These are phyloP conservation scores for Pseudomassariella vexata DNA, from an alignment of 2,329 filamentous ascomycete genomes.

Conservation along the genomic window DNA sequence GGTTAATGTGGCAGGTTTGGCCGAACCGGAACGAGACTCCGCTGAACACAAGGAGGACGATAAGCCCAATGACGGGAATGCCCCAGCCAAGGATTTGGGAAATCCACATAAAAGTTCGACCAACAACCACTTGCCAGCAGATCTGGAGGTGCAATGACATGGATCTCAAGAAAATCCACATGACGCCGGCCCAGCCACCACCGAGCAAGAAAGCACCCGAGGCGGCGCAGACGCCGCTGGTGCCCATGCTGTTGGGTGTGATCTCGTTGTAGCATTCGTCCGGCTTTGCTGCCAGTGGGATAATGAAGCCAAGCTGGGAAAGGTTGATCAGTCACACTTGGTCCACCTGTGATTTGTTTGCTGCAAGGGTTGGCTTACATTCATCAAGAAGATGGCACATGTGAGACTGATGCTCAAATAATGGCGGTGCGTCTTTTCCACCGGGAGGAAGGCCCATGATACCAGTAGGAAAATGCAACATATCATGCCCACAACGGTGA, in stretches of 20 bases:
- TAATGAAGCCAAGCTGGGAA: slow-evolving; percentile 75
- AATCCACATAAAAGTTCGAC: slow-evolving; percentile 81
- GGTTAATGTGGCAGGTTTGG: slow-evolving; percentile 89
- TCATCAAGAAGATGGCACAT: slow-evolving; percentile 69
- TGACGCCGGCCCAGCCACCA: slow-evolving; percentile 75
- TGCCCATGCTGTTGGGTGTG: slow-evolving; percentile 89
- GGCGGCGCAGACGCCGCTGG: slow-evolving; percentile 74
- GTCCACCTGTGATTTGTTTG: slow-evolving; percentile 2
- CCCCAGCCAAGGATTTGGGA: slow-evolving; percentile 80
- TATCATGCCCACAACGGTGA: slow-evolving; percentile 69
- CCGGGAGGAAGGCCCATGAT: slow-evolving; percentile 74
- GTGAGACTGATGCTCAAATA: slow-evolving; percentile 88
- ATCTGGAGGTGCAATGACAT: slow-evolving; percentile 94
- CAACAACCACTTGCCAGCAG: slow-evolving; percentile 91
- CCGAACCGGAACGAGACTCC: slow-evolving; percentile 95
- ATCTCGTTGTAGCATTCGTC: slow-evolving; percentile 83
- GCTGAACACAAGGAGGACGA: slow-evolving; percentile 73
- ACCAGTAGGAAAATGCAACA: slow-evolving; percentile 70
- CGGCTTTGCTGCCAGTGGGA: slow-evolving; percentile 74
- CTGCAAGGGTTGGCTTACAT: slow-evolving; percentile 47
- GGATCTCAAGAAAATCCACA: slow-evolving; percentile 89
- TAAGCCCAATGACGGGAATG: slow-evolving; percentile 69
- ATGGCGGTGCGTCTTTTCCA: slow-evolving; percentile 85
- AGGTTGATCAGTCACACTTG: slow-evolving; percentile 6
- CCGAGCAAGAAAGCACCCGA: slow-evolving; percentile 82